Percentiles rank a stretch among this genome's conserved stretches.
These are phyloP conservation scores for Mycena venus DNA, from an alignment of 768 basidiomycete genomes.

Conservation along the genomic window DNA sequence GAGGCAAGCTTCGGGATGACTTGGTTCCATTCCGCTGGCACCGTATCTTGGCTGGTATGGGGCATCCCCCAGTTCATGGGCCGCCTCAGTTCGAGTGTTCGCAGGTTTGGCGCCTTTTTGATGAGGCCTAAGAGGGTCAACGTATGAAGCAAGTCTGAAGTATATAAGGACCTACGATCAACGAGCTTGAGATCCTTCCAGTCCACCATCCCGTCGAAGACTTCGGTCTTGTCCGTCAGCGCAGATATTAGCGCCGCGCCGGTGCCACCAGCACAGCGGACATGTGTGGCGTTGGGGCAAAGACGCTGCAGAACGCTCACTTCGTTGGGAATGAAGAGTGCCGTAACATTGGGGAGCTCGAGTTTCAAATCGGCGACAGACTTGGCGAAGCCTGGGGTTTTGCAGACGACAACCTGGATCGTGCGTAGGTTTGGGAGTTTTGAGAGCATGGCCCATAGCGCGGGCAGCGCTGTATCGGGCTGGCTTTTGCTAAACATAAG, in stretches of 20 bases:
- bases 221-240: constrained; percentile 19
- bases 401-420: constrained; percentile 27
- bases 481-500: constrained; percentile 20
- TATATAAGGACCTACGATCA: background rate
- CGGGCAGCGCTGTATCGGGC: constrained; percentile 10
- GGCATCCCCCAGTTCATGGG: constrained; percentile 19
- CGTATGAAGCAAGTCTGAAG: background rate
- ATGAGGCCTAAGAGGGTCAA: constrained; percentile 19
- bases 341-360: constrained; percentile 15
- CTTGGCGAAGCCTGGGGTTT: constrained; percentile 19
- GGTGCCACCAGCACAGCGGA: constrained; percentile 19
- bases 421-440: constrained; percentile 27
- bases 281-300: constrained; percentile 29
- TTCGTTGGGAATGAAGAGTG: constrained; percentile 10
- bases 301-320: constrained; percentile 11
- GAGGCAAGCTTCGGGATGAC: constrained; percentile 17
- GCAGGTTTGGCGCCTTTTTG: constrained; percentile 23
- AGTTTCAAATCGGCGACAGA: constrained; percentile 16
- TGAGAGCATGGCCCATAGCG: constrained; percentile 24
- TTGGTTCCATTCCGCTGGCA: constrained; percentile 11
- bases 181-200: constrained; percentile 23
- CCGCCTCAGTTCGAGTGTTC: constrained; percentile 21
- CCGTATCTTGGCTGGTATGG: background rate
- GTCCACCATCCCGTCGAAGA: constrained; percentile 23
- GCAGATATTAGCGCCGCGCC: constrained; percentile 15